Base-by-base conservation (phyloP, 495 filamentous ascomycete species). In the Penicillium egyptiacum region DNA sequence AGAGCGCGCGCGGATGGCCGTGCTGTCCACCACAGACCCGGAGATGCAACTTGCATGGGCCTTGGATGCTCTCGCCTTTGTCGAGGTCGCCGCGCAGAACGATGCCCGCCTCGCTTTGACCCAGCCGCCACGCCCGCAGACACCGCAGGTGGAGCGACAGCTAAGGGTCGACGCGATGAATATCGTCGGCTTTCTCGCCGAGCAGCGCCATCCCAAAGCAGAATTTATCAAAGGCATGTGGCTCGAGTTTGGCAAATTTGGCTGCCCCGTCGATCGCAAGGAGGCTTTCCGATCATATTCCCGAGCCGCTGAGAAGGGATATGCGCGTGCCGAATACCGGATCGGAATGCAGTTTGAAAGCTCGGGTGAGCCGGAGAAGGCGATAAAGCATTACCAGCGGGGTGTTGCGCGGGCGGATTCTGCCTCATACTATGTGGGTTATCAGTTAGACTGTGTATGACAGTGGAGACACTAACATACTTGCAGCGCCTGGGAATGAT, bases 261-360 rank as follows among this genome's bases (percentile, higher is more conserved):
- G 89, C 20, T 83, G 84, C 60, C 85, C 89, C 19, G 77, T 89
- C 56, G 93, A 98, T 76, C 96, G 95, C 73, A 92, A 92, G 63
- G 93, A 96, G 72, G 94, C 94, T 17, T 98, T 92, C 69, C 71
- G 85, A 45, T 87, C 85, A 63, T 98, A 96, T 73, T 83, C 83
- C 49, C 79, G 88, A 58, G 88, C 94, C n/a, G 89, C 91, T 44
- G 87, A 95, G 55, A 86, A 87, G 56, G 91, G 91, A n/a, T 96
- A 88, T 77, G 87, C 89, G n/a, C 80, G 94, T 55, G 92, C 95
- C 35, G 90, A 98, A 68, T 98, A 98, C 73, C 83, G 94, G 26
- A 96, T 98, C 70, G 94, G 94, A 50, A 98, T 97, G 94, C 91
- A 96, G 50, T 98, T 90, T 69, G 94, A 98, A 70, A 88, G 85